These are phyloP conservation scores for Amphibolis antarctica DNA, from an alignment of 106 monocot species.

Conservation along the genomic window DNA sequence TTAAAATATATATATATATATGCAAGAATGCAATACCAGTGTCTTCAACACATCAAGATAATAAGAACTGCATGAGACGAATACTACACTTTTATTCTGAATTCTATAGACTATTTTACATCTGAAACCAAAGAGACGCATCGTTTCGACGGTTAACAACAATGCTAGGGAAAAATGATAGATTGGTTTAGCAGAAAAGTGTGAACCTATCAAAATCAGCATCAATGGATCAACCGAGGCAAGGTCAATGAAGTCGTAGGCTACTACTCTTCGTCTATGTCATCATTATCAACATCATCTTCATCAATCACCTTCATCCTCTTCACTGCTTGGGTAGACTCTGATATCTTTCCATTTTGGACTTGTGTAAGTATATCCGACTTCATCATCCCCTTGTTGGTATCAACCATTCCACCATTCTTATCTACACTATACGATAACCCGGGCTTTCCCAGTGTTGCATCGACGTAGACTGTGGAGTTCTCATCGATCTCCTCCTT, in stretches of 20 bases:
- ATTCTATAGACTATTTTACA: no score
- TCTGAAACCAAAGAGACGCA: no score
- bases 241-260: neutral
- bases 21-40: no score
- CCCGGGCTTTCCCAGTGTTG: constrained; percentile 27
- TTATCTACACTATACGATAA: constrained; percentile 42
- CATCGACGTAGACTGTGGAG: constrained; percentile 51
- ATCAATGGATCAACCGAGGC: no score
- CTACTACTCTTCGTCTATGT: neutral
- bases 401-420: constrained; percentile 47
- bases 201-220: no score
- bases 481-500: constrained; percentile 64
- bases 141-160: no score
- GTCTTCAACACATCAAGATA: no score
- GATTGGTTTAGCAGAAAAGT: no score
- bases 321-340: constrained; percentile 19
- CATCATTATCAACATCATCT: neutral
- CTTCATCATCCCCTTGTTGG: constrained; percentile 23
- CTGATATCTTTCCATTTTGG: constrained; percentile 16
- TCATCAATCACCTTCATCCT: constrained; percentile 8
- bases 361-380: constrained; percentile 42
- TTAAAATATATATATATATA: no score
- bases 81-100: no score
- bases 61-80: no score
- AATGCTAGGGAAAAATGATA: no score